Base-by-base conservation (phyloP, 2,329 filamentous ascomycete genomes). In the Phyllachora maydis region DNA sequence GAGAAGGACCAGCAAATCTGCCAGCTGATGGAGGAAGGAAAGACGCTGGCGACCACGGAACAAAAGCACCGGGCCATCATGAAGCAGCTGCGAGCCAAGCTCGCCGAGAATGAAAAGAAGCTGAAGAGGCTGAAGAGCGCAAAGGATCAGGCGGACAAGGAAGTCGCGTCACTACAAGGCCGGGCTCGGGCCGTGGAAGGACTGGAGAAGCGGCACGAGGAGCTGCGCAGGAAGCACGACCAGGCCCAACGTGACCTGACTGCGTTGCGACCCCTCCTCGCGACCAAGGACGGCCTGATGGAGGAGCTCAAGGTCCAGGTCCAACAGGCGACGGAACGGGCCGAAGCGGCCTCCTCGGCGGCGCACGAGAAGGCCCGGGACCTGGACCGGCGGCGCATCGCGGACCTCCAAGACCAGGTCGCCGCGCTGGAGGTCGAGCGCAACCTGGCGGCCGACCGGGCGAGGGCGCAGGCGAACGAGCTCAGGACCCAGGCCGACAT, bases 1-100 rank as follows among this genome's bases (percentile, higher is more conserved):
- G 82, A 91, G 38, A 91, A 82, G 40, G 83, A 95, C 36, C 72
- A 85, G 36, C 78, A 78, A 42, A 90, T 95, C 37, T 79, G 83
- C 3, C 53, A 83, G 22, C 54, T 98, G 8, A 76, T 98, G 58
- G 74, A 91, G 35, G 88, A 98, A 50, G 88, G 90, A 1, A 77
- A 88, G 36, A 82, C 75, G 34, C 58, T 95, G 6, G 83, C 81
- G 2, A 77, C 74, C 35, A 76, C 66, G 1, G 88, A 98, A 43
- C 65, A 93, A 45, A 81, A 82, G 39, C 72, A 90, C 32, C 60
- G 85, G 30, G 66, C 66, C 5, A 71, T 73, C 4, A 77, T 95
- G 37, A 91, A 88, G 46, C 83, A 79, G 39, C 49, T 95, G 28
- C 66, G 71, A 20, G 51, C 56, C 12, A 73, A 75, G 37, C 45